Conservation (phyloP, 2,329 filamentous ascomycete species). For the Clonostachys rosea region DNA sequence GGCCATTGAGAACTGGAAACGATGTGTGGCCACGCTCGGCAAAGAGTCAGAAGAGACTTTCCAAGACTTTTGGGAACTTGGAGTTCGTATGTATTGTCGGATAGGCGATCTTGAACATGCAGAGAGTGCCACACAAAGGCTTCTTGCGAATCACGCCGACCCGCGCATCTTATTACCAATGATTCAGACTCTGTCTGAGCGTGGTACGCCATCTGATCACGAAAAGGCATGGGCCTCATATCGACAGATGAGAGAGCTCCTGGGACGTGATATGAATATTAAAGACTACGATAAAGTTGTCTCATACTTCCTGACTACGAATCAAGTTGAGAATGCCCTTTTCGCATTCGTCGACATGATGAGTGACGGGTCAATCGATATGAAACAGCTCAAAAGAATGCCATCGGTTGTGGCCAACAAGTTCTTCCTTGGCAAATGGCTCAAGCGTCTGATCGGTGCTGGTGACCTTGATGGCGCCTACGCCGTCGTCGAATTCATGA, state of each 20-base stretch:
- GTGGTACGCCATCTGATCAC: constrained; percentile 36
- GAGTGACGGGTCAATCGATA: constrained; percentile 51
- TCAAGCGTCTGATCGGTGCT: constrained; percentile 75
- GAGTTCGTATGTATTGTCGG: constrained; percentile 59
- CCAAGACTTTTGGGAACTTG: constrained; percentile 57
- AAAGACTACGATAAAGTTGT: constrained; percentile 74
- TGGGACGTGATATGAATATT: constrained; percentile 59
- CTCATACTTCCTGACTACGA: constrained; percentile 63
- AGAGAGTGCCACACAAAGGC: constrained; percentile 46
- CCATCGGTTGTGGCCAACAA: constrained; percentile 58
- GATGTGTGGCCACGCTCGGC: constrained; percentile 48
- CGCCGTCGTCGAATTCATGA: constrained; percentile 73
- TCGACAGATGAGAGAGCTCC: constrained; percentile 53
- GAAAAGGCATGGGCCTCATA: constrained; percentile 65
- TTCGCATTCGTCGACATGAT: constrained; percentile 89
- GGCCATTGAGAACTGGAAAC: constrained; percentile 61
- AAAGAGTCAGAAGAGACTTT: constrained; percentile 36
- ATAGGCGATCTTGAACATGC: constrained; percentile 55
- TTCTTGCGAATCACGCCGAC: constrained; percentile 44
- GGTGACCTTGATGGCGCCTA: constrained; percentile 67
- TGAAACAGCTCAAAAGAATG: constrained; percentile 35
- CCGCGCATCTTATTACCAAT: constrained; percentile 60
- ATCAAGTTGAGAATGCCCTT: constrained; percentile 62
- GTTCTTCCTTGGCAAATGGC: constrained; percentile 85
- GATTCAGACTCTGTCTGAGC: constrained; percentile 61